Conservation (phyloP, 75 land plant species). For the Cunninghamia lanceolata region DNA sequence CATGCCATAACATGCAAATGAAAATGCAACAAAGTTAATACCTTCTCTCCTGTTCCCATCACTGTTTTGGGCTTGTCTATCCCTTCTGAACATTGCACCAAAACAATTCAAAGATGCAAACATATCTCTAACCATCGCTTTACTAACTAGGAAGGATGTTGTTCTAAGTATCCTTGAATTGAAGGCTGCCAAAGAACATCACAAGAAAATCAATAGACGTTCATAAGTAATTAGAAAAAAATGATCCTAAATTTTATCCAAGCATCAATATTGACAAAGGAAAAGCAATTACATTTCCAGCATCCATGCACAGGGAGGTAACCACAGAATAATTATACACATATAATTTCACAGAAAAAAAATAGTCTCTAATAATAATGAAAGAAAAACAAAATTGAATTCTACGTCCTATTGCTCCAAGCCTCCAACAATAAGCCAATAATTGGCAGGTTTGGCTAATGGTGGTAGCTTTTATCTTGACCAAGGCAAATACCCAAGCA, state of each 20-base stretch:
- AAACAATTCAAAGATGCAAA: slow-evolving; percentile 8
- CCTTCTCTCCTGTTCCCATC: neutral
- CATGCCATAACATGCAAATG: neutral
- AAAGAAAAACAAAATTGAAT: neutral
- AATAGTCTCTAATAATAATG: neutral
- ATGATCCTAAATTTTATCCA: neutral
- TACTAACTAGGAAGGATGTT: neutral
- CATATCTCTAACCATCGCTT: neutral
- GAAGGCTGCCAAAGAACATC: neutral
- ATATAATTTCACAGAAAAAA: neutral
- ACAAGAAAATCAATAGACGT: neutral
- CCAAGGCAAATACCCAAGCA: neutral
- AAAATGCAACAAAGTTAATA: neutral
- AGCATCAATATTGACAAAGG: neutral
- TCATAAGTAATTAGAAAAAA: neutral
- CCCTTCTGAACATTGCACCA: slow-evolving; percentile 3
- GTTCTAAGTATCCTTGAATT: neutral
- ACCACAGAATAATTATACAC: neutral
- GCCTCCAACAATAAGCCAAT: neutral
- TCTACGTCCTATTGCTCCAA: neutral
- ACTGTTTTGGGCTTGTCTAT: neutral
- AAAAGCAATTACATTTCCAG: neutral
- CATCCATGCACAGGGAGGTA: neutral
- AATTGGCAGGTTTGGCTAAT: neutral
- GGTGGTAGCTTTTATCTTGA: neutral